Evolutionary conservation across 768 basidiomycete species (phyloP), one percentile per base, ranked within the genome.

Genomic region (Pisolithus marmoratus): DNA sequence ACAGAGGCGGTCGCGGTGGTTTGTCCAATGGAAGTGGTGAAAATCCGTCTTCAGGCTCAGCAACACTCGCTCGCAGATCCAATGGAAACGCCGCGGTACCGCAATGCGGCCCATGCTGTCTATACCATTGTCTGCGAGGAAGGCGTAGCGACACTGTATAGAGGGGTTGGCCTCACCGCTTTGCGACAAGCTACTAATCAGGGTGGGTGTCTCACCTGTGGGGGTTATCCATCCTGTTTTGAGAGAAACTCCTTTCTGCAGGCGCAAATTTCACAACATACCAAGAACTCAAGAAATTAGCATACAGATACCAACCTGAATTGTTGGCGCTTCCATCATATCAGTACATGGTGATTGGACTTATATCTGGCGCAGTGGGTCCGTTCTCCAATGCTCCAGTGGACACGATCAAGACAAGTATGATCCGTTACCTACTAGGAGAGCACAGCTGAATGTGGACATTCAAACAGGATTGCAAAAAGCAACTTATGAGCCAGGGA

Each of bases 1-100:
- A 90, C 93, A 1, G 96, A 98, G 70, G 96, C 94, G 2, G 82
- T 99, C 17, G 76, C 83, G 17, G 92, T 99, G 42, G 96, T 99
- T 11, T 95, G 90, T 42, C 96, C 96, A 0, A 98, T 99, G 96
- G 96, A 99, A 66, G 96, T 98, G 19, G 90, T 99, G 66, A 98
- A 98, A 77, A 98, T 99, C 64, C 83, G 96, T 24, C 73, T 99
- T 61, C 96, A 99, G 70, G 95, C 96, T 3, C 96, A 99, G 64
- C 87, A 90, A 63, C 96, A 98, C 69, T 98, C 95, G 20, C 77
- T 99, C 44, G 91, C 94, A 7, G 96, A 99, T 69, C 96, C 96
- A 34, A 71, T 95, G 49, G 96, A 99, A 63, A 75, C 81, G 15
- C 96, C 96, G 4, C 81, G 88, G 68, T 99, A 99, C 70, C 81